Evolutionary conservation across 2,329 filamentous ascomycete genomes (phyloP), one percentile per base, ranked within the genome.

Genomic region (Thermothelomyces thermophilus): DNA sequence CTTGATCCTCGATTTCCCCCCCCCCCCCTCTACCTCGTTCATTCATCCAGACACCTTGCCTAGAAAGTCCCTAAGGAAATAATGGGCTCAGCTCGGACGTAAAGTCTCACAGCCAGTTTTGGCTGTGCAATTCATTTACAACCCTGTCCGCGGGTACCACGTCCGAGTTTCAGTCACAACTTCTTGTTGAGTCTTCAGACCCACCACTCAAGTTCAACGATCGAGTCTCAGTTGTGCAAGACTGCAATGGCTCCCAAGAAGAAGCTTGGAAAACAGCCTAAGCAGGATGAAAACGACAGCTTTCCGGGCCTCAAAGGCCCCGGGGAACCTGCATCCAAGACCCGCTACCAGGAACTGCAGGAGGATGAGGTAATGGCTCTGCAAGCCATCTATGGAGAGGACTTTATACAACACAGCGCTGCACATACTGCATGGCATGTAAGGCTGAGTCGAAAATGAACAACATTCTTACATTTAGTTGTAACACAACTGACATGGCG

Each of bases 351-450:
- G 57, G 86, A 94, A 69, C 82, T 87, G 30, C 93, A 97, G 70
- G 76, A 86, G 62, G 87, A 95, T 64, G 93, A 97, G 70, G 76
- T 95, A 50, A 80, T 93, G 64, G 91, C 83, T 39, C 75, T 97
- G 52, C 78, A 86, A 61, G 87, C 91, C 36, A 94, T 97, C 43
- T 97, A 93, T 64, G 85, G 84, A 58, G 88, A 95, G 52, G 90
- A 96, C 63, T 96, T 89, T 63, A 76, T 85, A 59, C 82, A 85
- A 64, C 79, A 89, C 60, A 80, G 84, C 62, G 78, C 79, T 44
- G 79, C 79, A 52, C 80, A 82, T 53, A 77, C 80, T 58, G 90
- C 90, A 35, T 97, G 91, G 91, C 90, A 94, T 75, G 86, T 88
- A 75, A 63, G 24, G 24, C 24, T 26, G 24, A 9, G 9, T 9